phyloP scores from a whole-genome alignment of 192 early-diverging fungal species.

The Coemansia interrupta region DNA sequence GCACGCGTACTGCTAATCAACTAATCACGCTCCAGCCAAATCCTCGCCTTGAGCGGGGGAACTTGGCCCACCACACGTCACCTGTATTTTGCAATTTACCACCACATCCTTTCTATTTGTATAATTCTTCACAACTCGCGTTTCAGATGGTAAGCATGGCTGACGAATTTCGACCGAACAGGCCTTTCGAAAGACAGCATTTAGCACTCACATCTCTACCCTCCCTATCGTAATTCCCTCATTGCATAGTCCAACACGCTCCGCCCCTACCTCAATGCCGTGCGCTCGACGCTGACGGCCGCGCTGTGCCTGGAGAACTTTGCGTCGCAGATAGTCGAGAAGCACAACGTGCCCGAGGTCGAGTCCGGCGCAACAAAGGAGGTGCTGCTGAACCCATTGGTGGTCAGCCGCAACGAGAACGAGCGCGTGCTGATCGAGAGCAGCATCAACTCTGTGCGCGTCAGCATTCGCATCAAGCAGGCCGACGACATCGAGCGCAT shows the following conservation, averaged over 20 bases:
- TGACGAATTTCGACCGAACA: background rate
- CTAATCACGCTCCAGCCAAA: background rate
- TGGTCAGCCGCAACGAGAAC: constrained; percentile 88
- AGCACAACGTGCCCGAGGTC: constrained; percentile 98
- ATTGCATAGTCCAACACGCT: constrained; percentile 88
- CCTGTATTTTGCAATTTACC: background rate
- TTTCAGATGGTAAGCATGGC: constrained; percentile 2
- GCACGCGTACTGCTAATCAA: background rate
- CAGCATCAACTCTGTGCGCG: constrained; percentile 88
- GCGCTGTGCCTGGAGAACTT: constrained; percentile 97
- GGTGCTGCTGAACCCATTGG: constrained; percentile 79
- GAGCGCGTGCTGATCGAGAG: constrained; percentile 89
- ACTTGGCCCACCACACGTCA: too few relatives aligned
- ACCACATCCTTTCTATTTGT: background rate
- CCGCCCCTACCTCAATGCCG: constrained; percentile 90
- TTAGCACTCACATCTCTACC: background rate
- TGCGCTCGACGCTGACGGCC: constrained; percentile 88
- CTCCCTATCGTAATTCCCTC: background rate
- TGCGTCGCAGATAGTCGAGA: constrained; percentile 92
- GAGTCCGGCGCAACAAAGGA: constrained; percentile 80
- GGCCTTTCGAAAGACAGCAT: too few relatives aligned
- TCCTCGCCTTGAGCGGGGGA: too few relatives aligned
- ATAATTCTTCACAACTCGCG: background rate
- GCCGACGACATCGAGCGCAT: constrained; percentile 95
- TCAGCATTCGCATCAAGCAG: constrained; percentile 96